Percentiles rank a stretch among this genome's conserved stretches.
Evolutionary conservation across 2,329 filamentous ascomycete species (phyloP).

Genomic region (Davidsoniella neocaledoniae): DNA sequence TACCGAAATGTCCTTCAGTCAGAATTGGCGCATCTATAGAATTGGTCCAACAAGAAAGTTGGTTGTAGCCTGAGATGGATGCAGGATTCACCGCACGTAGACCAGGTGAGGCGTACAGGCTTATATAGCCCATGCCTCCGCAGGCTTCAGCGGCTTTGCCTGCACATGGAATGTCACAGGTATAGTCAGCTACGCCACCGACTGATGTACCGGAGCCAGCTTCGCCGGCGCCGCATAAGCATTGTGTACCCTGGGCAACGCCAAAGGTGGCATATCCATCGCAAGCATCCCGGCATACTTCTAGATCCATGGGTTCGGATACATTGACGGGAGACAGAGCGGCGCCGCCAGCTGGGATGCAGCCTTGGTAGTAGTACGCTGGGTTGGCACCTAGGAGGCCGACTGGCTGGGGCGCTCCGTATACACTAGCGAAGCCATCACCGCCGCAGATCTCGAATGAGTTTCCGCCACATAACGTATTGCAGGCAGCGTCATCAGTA

Average conservation of each 20-base stretch:
- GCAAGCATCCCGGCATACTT: conserved; percentile 3
- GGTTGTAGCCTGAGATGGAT: conserved; percentile 5
- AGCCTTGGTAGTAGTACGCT: conserved; percentile 9
- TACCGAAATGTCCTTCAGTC: background rate
- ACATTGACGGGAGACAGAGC: background rate
- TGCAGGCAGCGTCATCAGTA: background rate
- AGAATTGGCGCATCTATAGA: background rate
- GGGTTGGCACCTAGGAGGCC: background rate
- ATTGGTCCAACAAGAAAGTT: conserved; percentile 9
- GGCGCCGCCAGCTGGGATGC: background rate
- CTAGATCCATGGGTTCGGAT: conserved; percentile 2
- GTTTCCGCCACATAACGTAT: conserved; percentile 2
- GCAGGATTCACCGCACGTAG: conserved; percentile 3
- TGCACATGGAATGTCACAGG: conserved; percentile 6
- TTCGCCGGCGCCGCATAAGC: conserved; percentile 2
- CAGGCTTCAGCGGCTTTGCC: conserved; percentile 1
- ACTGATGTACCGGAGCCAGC: conserved; percentile 1
- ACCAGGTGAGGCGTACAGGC: conserved; percentile 5
- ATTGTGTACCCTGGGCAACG: background rate
- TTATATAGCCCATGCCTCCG: conserved; percentile 4
- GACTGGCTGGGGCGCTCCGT: conserved; percentile 3
- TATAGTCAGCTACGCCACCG: conserved; percentile 1
- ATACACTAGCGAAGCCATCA: background rate
- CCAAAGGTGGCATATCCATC: conserved; percentile 6
- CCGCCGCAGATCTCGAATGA: conserved; percentile 4